phyloP scores from a whole-genome alignment of 2,329 filamentous ascomycete species.

The Colletotrichum sansevieriae region DNA sequence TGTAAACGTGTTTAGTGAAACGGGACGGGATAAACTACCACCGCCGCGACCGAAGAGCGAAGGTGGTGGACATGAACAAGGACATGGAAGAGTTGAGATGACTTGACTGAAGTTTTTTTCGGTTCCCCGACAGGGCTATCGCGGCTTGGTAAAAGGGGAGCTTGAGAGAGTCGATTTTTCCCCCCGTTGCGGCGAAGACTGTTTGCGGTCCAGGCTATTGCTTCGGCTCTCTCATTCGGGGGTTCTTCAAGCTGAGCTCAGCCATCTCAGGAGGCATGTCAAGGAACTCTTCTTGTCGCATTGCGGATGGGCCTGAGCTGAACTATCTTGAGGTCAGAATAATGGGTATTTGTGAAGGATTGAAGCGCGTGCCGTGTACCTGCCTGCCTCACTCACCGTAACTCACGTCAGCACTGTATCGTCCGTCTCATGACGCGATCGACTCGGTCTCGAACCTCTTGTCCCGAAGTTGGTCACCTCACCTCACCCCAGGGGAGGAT shows the following conservation, averaged over 20 bases:
- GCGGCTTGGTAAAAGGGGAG: background rate
- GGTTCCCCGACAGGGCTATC: slow-evolving; percentile 6
- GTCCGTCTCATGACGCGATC: background rate
- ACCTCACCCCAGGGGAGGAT: slow-evolving; percentile 6
- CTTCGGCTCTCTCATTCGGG: too few relatives aligned
- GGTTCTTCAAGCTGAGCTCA: slow-evolving; percentile 6
- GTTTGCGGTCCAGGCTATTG: background rate
- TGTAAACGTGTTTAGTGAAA: background rate
- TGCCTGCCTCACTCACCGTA: background rate
- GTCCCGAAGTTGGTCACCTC: background rate
- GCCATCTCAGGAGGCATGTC: slow-evolving; percentile 7
- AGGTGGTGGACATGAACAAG: background rate
- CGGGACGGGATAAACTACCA: slow-evolving; percentile 12
- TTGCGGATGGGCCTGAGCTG: background rate
- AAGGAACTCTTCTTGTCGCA: slow-evolving; percentile 25
- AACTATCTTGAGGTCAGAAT: slow-evolving; percentile 18
- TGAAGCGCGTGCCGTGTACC: background rate
- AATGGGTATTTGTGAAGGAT: slow-evolving; percentile 13
- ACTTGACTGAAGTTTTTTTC: background rate
- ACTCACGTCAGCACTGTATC: background rate
- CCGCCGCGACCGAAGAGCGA: background rate
- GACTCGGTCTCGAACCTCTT: background rate
- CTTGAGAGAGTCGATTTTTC: background rate
- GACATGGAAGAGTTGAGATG: slow-evolving; percentile 7
- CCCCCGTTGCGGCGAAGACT: slow-evolving; percentile 10